Percentiles rank a stretch among this genome's conserved stretches.
Conservation (phyloP, 1,284 basidiomycete genomes). For the Moesziomyces sp. region DNA sequence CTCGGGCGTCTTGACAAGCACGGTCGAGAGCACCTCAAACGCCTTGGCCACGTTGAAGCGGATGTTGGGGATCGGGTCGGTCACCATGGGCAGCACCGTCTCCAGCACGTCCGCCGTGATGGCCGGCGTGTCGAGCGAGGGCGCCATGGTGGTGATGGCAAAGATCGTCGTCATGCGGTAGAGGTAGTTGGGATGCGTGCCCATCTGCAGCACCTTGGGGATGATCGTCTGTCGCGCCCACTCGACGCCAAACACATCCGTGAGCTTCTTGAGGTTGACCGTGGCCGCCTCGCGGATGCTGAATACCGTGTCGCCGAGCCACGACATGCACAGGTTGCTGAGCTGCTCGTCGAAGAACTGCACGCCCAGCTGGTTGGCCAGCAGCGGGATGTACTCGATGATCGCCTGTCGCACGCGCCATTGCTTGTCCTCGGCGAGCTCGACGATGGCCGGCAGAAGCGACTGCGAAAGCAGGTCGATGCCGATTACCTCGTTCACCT, state of each 20-base stretch:
- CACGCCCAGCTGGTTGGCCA: constrained; percentile 95
- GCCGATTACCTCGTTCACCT: constrained; percentile 95
- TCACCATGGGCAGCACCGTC: constrained; percentile 83
- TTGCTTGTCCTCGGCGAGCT: constrained; percentile 98
- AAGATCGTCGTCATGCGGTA: constrained; percentile 99
- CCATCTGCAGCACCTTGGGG: constrained; percentile 98
- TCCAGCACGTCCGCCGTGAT: constrained; percentile 87
- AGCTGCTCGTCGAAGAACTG: constrained; percentile 98
- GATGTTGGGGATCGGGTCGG: constrained; percentile 97
- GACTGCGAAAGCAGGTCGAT: constrained; percentile 95
- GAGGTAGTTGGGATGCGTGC: constrained; percentile 94
- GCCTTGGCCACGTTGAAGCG: constrained; percentile 98
- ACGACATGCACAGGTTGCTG: constrained; percentile 96
- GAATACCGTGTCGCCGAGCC: constrained; percentile 98
- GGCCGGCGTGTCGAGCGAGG: constrained; percentile 87
- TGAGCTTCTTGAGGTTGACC: constrained; percentile 94
- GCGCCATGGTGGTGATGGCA: constrained; percentile 95
- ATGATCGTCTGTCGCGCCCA: constrained; percentile 96
- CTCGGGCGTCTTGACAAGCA: constrained; percentile 76
- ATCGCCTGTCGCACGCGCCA: constrained; percentile 99
- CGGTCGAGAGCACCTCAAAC: constrained; percentile 76
- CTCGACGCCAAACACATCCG: constrained; percentile 97
- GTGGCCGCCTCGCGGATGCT: constrained; percentile 98
- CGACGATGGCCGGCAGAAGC: constrained; percentile 95
- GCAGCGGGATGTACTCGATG: constrained; percentile 97